Evolutionary conservation across 179 eudicot species (phyloP).

Genomic region (Nepenthes alata): DNA sequence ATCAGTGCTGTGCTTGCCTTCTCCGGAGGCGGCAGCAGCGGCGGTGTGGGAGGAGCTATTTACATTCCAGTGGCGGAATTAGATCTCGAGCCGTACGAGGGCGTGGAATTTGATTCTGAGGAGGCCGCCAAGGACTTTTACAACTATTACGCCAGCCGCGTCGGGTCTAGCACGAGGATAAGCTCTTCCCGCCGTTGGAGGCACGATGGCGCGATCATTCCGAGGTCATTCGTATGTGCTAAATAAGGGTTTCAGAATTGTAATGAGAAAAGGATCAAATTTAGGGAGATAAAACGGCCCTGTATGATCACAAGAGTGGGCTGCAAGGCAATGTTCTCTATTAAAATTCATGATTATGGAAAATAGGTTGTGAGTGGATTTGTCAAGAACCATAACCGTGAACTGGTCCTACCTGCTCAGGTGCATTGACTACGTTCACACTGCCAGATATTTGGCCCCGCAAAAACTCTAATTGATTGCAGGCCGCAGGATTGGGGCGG

Average conservation of each 20-base stretch:
- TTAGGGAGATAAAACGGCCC: constrained; percentile 45
- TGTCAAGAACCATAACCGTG: constrained; percentile 55
- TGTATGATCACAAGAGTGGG: constrained; percentile 53
- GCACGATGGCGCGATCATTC: constrained; percentile 47
- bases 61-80: constrained; percentile 25
- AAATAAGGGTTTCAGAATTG: constrained; percentile 53
- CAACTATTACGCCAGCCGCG: constrained; percentile 53
- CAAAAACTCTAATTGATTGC: constrained; percentile 56
- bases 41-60: constrained; percentile 9
- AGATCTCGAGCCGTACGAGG: constrained; percentile 52
- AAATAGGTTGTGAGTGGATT: constrained; percentile 50
- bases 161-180: constrained; percentile 70
- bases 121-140: constrained; percentile 71
- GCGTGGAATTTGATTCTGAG: constrained; percentile 75
- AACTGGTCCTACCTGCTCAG: constrained; percentile 44
- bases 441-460: constrained; percentile 53
- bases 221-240: constrained; percentile 48
- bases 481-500: constrained; percentile 60
- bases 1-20: background rate
- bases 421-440: constrained; percentile 61
- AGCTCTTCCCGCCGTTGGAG: constrained; percentile 54
- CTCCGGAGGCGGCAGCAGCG: constrained; percentile 5
- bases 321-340: constrained; percentile 51
- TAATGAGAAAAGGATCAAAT: constrained; percentile 31
- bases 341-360: constrained; percentile 41